These are phyloP conservation scores for Penicillium fuscoglaucum DNA, from an alignment of 2,329 filamentous ascomycete genomes.

Conservation along the genomic window DNA sequence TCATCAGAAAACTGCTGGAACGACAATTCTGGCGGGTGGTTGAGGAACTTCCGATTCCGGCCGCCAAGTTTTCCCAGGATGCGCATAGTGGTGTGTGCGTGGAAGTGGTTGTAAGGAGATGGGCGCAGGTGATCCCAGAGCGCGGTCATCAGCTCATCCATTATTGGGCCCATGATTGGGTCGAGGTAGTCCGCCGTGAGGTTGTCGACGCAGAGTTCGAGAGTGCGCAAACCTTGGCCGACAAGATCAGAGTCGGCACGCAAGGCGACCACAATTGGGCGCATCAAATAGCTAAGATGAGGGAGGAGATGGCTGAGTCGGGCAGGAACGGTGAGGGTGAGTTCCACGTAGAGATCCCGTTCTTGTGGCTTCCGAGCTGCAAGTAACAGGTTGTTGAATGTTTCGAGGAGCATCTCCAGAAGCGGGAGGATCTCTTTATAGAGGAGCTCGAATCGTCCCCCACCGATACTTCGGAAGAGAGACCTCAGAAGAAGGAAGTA, in stretches of 20 bases:
- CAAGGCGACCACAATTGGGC: constrained; percentile 91
- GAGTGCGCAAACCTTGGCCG: constrained; percentile 85
- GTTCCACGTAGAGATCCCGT: constrained; percentile 92
- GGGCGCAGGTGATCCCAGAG: constrained; percentile 94
- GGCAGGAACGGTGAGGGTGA: constrained; percentile 93
- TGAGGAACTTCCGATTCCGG: constrained; percentile 93
- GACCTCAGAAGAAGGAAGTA: constrained; percentile 93
- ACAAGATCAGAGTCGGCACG: constrained; percentile 90
- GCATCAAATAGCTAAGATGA: constrained; percentile 95
- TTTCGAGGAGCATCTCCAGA: constrained; percentile 95
- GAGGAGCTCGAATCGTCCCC: constrained; percentile 93
- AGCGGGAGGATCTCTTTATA: constrained; percentile 98
- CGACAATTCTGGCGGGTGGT: constrained; percentile 76
- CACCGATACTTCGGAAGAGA: constrained; percentile 93
- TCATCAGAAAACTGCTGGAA: constrained; percentile 89
- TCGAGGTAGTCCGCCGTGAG: constrained; percentile 96
- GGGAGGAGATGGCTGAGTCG: constrained; percentile 90
- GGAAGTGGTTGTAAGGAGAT: constrained; percentile 93
- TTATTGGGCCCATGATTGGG: constrained; percentile 98
- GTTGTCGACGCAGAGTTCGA: constrained; percentile 97
- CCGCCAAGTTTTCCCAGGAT: constrained; percentile 96
- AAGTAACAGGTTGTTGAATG: constrained; percentile 89
- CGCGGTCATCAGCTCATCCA: constrained; percentile 97
- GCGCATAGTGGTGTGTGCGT: constrained; percentile 95
- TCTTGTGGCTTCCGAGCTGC: constrained; percentile 88